Base-by-base conservation (phyloP, 192 early-diverging fungal species). In the Diversispora eburnea region DNA sequence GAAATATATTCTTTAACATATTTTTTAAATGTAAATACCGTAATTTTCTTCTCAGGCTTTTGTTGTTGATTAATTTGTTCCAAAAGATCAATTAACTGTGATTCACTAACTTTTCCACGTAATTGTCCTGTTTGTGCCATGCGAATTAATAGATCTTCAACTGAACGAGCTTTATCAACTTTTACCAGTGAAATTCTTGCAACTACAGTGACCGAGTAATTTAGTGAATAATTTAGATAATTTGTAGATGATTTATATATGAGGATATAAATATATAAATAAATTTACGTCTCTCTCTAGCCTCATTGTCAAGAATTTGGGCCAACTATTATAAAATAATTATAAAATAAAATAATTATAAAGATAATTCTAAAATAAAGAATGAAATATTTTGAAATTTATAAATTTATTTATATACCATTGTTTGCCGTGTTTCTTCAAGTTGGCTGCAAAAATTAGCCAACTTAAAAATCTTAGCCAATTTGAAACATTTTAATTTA, bases 111-210 rank as follows among this genome's bases (percentile, higher is more conserved):
- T 77, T 91, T 93, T 39, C 85, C 85, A 25, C 90, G 84, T 59
- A 98, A 81, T 79, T 95, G 93, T 17, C 91, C 90, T 25, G 85
- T 80, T 77, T 89, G 89, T 4, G 91, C 94, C 96, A 96, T 98
- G 41, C 91, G 87, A 71, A 98, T 88, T 61, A 98, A 83, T 74
- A 95, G 83, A 67, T 94, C 93, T 75, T 98, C 94, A 13, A 97
- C 92, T 9, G 88, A 90, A 9, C 92, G 87, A 1, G 93, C 95
- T 79, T 92, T 91, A 10, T 95, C 93, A 1, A 87, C 84, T 77
- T 95, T 96, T 9, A 98, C 96, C 71, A 98, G 92, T 13, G 89
- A 87, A 67, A 96, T 96, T 20, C 93, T 88, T n/a, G 89, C 88
- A 79, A 97, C 92, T 92, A 75, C 41, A 54, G 4, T 10, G 9